Base-by-base conservation (phyloP, 2,329 filamentous ascomycete species). In the Mariannaea sp. region DNA sequence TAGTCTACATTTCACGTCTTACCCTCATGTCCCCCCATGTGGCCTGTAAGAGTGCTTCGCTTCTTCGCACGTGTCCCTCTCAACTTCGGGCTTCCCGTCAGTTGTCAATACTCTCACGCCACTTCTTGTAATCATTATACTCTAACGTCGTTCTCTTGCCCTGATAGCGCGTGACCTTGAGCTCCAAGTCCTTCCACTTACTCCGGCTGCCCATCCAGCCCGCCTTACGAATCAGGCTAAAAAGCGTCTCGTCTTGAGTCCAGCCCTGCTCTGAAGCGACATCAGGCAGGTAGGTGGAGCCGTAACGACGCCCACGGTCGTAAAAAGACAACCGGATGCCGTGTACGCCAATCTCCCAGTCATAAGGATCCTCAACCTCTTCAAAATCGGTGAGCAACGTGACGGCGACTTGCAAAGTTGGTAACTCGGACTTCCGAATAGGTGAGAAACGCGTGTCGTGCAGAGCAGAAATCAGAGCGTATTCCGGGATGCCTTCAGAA, bases 261-360 rank as follows among this genome's bases (percentile, higher is more conserved):
- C 94, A 99, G 13, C 90, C 92, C 71, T 97, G 94, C 77, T 99
- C 94, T 1, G 82, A 77, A 8, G 93, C 89, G 5, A 99, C 92
- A 69, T 97, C 90, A 0, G 94, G 94, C 12, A 99, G 80, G 68
- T 97, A 99, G 0, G 94, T 97, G 1, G 91, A 83, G 13, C 92
- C 90, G 68, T 90, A 91, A 40, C 88, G 83, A 43, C 85, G 81
- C 13, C 85, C 85, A 60, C 85, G 81, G 62, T 90, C 80, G n/a
- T 80, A 78, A 73, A 99, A 97, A 43, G 84, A 87, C 62, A 99
- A 92, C 36, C 92, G 85, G 42, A 97, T 79, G 3, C 94, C 94
- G 71, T 99, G 94, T 2, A 78, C 83, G 57, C 93, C 94, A 14
- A 99, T 74, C 20, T 83, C 82, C 94, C 94, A 99, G 73, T 96